These are phyloP conservation scores for Croton setiger DNA, from an alignment of 441 rosid species.

Conservation along the genomic window DNA sequence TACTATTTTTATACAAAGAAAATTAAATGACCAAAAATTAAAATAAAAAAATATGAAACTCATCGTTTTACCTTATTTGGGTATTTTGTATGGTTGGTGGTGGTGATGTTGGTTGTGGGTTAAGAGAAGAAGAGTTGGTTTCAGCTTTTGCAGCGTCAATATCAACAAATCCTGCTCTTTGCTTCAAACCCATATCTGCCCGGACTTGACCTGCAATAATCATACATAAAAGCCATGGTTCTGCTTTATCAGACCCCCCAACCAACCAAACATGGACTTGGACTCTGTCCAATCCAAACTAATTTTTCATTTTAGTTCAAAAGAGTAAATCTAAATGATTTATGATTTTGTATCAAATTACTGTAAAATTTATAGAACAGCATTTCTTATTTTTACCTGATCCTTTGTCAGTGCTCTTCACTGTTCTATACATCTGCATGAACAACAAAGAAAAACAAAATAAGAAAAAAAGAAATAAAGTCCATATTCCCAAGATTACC, in stretches of 20 bases:
- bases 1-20: neutral
- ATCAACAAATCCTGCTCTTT: constrained; percentile 29
- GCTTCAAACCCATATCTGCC: constrained; percentile 38
- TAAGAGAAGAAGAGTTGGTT: constrained; percentile 26
- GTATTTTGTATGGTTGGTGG: constrained; percentile 22
- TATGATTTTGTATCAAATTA: neutral
- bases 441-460: constrained; percentile 24
- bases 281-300: constrained; percentile 20
- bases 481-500: constrained; percentile 37
- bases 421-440: constrained; percentile 99
- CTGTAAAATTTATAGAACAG: too few relatives aligned
- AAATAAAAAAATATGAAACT: too few relatives aligned
- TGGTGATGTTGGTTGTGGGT: constrained; percentile 23
- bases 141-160: constrained; percentile 33
- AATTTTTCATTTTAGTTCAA: constrained; percentile 11
- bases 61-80: constrained; percentile 25
- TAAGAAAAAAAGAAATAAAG: constrained; percentile 19
- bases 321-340: constrained; percentile 18
- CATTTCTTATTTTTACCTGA: constrained; percentile 40
- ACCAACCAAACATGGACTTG: constrained; percentile 14
- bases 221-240: constrained; percentile 23
- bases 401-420: constrained; percentile 91
- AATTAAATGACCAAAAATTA: neutral
- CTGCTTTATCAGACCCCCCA: constrained; percentile 32
- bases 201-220: constrained; percentile 53